Conservation (phyloP, 2,329 filamentous ascomycete genomes). For the Penicillium sp. region DNA sequence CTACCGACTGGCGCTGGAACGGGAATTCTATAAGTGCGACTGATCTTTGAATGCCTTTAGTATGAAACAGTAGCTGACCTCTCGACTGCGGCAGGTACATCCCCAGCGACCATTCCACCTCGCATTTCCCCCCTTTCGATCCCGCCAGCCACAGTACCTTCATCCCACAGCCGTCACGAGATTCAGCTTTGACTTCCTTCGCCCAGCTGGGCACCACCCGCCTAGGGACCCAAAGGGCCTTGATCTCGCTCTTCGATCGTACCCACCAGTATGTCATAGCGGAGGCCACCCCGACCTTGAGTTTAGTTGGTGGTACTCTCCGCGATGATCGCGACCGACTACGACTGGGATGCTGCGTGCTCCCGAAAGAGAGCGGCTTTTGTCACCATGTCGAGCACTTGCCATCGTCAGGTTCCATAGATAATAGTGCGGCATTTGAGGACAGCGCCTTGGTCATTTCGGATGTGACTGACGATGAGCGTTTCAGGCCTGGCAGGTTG, state of each 20-base stretch:
- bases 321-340: slow-evolving; percentile 23
- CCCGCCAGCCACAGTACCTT: slow-evolving; percentile 13
- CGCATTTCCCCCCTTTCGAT: slow-evolving; percentile 23
- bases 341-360: slow-evolving; percentile 29
- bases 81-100: slow-evolving; percentile 7
- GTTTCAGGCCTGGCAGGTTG: slow-evolving; percentile 26
- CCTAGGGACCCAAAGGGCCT: slow-evolving; percentile 40
- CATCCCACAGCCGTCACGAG: slow-evolving; percentile 26
- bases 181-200: slow-evolving; percentile 45
- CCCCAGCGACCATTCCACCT: slow-evolving; percentile 16
- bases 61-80: too few species aligned
- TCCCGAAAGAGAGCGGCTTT: slow-evolving; percentile 26
- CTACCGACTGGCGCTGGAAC: too few species aligned
- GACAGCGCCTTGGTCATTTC: slow-evolving; percentile 22
- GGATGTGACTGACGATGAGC: slow-evolving; percentile 32
- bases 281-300: slow-evolving; percentile 44
- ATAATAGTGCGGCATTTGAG: neutral
- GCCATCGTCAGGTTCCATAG: neutral
- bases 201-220: slow-evolving; percentile 49
- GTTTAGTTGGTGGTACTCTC: neutral
- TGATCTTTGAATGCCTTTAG: too few species aligned
- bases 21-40: too few species aligned
- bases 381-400: slow-evolving; percentile 22
- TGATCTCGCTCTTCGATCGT: slow-evolving; percentile 52
- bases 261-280: slow-evolving; percentile 49